Conservation (phyloP, 257 asterid species). For the Przewalskia tangutica region DNA sequence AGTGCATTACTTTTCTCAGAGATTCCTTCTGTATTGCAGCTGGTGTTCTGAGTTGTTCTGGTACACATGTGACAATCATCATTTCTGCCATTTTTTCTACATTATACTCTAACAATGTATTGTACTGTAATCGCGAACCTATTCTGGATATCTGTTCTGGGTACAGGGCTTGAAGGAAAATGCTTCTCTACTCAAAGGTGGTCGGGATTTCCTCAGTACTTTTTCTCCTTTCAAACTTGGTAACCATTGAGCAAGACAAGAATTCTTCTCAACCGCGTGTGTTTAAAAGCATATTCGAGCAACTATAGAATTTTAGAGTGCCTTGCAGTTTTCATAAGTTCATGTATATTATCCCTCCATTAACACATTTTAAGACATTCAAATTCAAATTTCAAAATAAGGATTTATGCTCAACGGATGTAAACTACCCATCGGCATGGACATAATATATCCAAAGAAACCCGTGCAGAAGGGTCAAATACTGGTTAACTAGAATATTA, state of each 20-base stretch:
- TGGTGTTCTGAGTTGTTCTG: no score
- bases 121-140: no score
- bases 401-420: not conserved
- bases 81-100: no score
- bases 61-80: no score
- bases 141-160: slow-evolving; percentile 29
- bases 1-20: no score
- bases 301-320: not conserved
- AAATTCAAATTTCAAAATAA: not conserved
- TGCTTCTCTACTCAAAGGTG: not conserved
- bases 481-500: not conserved
- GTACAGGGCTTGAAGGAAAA: no score
- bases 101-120: no score
- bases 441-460: not conserved
- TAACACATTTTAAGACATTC: not conserved
- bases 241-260: not conserved
- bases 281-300: not conserved
- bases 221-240: not conserved
- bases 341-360: not conserved
- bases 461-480: not conserved
- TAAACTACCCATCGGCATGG: not conserved
- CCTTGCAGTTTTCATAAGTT: not conserved
- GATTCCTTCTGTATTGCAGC: no score
- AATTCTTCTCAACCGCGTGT: not conserved
- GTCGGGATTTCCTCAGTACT: not conserved